These are phyloP conservation scores for Lagenidium giganteum DNA, from an alignment of 352 stramenopile genomes.

Conservation along the genomic window DNA sequence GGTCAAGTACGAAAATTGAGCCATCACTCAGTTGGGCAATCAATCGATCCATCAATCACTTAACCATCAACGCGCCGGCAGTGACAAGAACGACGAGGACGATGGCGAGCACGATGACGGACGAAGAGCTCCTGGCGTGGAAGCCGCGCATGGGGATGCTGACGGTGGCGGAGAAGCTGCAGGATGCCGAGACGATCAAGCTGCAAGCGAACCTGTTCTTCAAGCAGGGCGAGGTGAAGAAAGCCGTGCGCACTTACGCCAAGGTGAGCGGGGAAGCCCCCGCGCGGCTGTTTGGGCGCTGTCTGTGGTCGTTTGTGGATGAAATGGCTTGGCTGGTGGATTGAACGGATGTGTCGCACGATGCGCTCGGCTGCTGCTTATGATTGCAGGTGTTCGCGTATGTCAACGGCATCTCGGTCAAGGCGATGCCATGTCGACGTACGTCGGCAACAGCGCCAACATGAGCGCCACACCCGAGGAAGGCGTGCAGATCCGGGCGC, in stretches of 20 bases:
- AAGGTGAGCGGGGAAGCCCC: too few relatives aligned
- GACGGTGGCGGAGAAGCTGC: conserved; percentile 68
- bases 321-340: too few relatives aligned
- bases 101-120: conserved; percentile 4
- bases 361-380: neutral
- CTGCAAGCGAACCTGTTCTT: conserved; percentile 71
- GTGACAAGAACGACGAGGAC: neutral
- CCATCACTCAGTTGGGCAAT: too few relatives aligned
- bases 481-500: conserved; percentile 44
- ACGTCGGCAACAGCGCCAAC: conserved; percentile 32
- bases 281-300: neutral
- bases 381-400: conserved; percentile 62
- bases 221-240: conserved; percentile 50
- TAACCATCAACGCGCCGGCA: too few relatives aligned
- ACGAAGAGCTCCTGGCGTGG: conserved; percentile 51
- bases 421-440: conserved; percentile 76
- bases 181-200: conserved; percentile 70
- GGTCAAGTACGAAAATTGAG: too few relatives aligned
- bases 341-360: neutral
- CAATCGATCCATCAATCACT: too few relatives aligned
- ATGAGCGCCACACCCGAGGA: conserved; percentile 52
- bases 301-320: too few relatives aligned
- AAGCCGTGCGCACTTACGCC: conserved; percentile 55
- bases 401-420: conserved; percentile 73
- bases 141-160: conserved; percentile 63